Percentiles rank a stretch among this genome's conserved stretches.
phyloP scores from a whole-genome alignment of 495 filamentous ascomycete species.

The Lasiosphaeria miniovina region DNA sequence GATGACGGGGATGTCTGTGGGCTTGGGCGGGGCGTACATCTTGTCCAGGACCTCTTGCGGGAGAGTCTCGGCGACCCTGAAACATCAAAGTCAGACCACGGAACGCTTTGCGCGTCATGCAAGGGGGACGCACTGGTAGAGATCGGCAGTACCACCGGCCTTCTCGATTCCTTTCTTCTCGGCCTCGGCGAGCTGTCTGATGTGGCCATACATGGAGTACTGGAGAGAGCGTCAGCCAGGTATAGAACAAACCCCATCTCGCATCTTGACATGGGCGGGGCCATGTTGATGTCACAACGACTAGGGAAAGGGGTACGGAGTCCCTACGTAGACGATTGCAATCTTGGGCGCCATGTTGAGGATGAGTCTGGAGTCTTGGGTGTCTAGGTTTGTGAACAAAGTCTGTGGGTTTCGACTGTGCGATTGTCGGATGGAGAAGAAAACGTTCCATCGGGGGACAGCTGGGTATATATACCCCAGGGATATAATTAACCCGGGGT shows the following conservation, averaged over 20 bases:
- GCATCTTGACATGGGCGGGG: background rate
- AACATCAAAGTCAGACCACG: constrained; percentile 4
- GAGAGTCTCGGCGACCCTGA: constrained; percentile 82
- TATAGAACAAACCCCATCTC: background rate
- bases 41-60: constrained; percentile 68
- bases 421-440: too few relatives aligned
- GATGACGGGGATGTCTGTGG: constrained; percentile 60
- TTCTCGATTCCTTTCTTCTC: constrained; percentile 88
- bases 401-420: background rate
- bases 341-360: constrained; percentile 87
- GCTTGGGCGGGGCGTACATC: constrained; percentile 87
- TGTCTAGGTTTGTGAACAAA: background rate
- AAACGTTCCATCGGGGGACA: too few relatives aligned
- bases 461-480: constrained; percentile 5
- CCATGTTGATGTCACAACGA: background rate
- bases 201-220: constrained; percentile 98
- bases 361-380: constrained; percentile 7
- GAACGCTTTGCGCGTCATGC: too few relatives aligned
- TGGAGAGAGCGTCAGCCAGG: constrained; percentile 30
- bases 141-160: constrained; percentile 73
- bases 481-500: background rate
- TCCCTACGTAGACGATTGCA: constrained; percentile 82
- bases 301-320: background rate
- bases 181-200: constrained; percentile 77
- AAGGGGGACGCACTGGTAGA: constrained; percentile 68